Evolutionary conservation across 2,329 filamentous ascomycete species (phyloP), one percentile per base, ranked within the genome.

Genomic region (Penicillium polonicum): DNA sequence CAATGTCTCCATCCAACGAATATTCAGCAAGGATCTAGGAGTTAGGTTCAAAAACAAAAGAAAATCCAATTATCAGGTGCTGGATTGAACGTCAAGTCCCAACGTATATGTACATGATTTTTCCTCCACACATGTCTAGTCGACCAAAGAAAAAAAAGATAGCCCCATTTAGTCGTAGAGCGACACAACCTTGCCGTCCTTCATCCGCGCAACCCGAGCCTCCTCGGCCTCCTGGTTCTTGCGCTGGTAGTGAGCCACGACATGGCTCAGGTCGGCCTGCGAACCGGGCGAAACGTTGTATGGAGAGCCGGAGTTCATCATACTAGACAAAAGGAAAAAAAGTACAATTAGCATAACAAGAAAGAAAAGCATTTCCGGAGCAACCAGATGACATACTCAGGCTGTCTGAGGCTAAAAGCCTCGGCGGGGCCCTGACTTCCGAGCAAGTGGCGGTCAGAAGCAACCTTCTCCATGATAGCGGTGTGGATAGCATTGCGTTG

Each of bases 251-350:
- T 88, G 85, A 31, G 80, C 82, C 58, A 86, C 83, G 55, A 88
- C 78, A 52, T 80, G 72, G 68, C 82, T 82, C 65, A 89, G 76
- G 68, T 87, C 82, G 48, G 81, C 82, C 55, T 80, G 74, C 45
- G 83, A 82, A 51, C 87, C 87, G 43, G 87, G 84, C 33, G 81
- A 76, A 55, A 88, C 82, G 68, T 89, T 89, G 74, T 79, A 86
- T 17, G 85, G 85, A 2, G 84, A 84, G 52, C 83, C 82, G 23
- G 76, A 74, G 70, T 88, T 88, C 75, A 89, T 83, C 62, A 83
- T 76, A 65, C 86, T 89, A 51, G 3, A 54, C 25, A 45, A 50
- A 39, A n/a, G 15, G 4, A 3, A 4, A 45, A 29, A 36, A 12
- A 23, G 2, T 10, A 19, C 29, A 19, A 44, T 63, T 35, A 63